Evolutionary conservation across 1,284 basidiomycete species (phyloP), one percentile per base, ranked within the genome.

Genomic region (Spongiforma sp.): DNA sequence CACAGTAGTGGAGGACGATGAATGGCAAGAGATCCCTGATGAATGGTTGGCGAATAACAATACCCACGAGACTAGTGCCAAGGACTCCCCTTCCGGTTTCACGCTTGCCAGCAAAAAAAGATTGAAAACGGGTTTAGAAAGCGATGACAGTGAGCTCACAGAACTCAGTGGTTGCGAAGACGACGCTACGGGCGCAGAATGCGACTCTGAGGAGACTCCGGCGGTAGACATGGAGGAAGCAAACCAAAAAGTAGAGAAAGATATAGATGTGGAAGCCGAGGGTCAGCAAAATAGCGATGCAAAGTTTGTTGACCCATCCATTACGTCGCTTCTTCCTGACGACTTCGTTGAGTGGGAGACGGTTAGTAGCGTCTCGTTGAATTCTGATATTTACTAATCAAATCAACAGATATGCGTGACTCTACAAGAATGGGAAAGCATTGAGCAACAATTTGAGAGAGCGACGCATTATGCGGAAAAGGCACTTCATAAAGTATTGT

Each of bases 271-370:
- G 8, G 65, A 63, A 33, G 19, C 24, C 8, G 62, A 60, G 37
- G 57, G 56, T 53, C 59, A 62, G 26, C 62, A 57, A 15, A 60
- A 65, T 36, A 58, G 43, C n/a, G 52, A 60, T 10, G 37, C 37
- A 33, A 53, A 54, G 7, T 34, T 12, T 10, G 32, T 50, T n/a
- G 64, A 65, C 11, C 30, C 46, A 53, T 21, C 56, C 21, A 26
- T 46, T 46, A 65, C 64, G 21, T 66, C 72, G 7, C 48, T 33
- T 58, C 64, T 77, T 39, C 84, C 83, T 4, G 80, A 79, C 6
- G 84, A 84, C 65, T 91, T 94, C 70, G 78, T 93, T 61, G 91
- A 93, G 74, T 94, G 93, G 93, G 92, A 95, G 79, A 90, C 90
- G 70, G 93, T 93, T 64, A 68, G 88, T 82, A 50, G 61, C 10